A percentile compares a stretch with the other conserved stretches of the same genome.
These are phyloP conservation scores for Suillus clintonianus DNA, from an alignment of 768 basidiomycete species.

Conservation along the genomic window DNA sequence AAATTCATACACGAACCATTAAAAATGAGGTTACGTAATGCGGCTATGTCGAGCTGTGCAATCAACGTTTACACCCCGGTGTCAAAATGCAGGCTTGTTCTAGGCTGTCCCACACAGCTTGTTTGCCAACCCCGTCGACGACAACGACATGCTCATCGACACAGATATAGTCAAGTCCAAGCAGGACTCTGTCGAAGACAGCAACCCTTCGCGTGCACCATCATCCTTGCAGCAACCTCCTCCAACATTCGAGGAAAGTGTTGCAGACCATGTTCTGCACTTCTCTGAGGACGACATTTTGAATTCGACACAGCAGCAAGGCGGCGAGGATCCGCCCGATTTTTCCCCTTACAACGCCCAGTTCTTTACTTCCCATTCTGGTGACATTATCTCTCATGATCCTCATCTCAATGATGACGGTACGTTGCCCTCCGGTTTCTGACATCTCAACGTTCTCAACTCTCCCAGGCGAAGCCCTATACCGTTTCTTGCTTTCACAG, in stretches of 20 bases:
- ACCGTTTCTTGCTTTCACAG: constrained; percentile 69
- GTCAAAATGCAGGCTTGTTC: neutral
- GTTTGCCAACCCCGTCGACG: too few relatives aligned
- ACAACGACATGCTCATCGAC: neutral
- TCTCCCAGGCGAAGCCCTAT: constrained; percentile 62
- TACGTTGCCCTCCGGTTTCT: constrained; percentile 16
- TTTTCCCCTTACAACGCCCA: constrained; percentile 68
- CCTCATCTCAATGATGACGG: constrained; percentile 68
- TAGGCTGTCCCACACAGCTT: neutral
- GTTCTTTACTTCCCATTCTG: constrained; percentile 48
- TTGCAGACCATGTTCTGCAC: constrained; percentile 22
- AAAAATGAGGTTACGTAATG: neutral
- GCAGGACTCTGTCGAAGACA: neutral
- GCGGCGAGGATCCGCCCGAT: constrained; percentile 55
- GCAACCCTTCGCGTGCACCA: neutral
- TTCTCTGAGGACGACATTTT: constrained; percentile 22
- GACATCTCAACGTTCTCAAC: constrained; percentile 6
- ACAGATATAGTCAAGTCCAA: neutral
- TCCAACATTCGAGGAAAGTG: constrained; percentile 30
- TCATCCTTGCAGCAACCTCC: constrained; percentile 13
- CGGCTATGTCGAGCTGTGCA: neutral
- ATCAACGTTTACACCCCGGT: neutral
- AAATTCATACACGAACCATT: neutral
- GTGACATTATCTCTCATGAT: constrained; percentile 70
- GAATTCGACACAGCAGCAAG: constrained; percentile 23